Percentiles rank a stretch among this genome's conserved stretches.
Evolutionary conservation across 2,329 filamentous ascomycete genomes (phyloP).

Genomic region (Colletotrichum liaoningense): DNA sequence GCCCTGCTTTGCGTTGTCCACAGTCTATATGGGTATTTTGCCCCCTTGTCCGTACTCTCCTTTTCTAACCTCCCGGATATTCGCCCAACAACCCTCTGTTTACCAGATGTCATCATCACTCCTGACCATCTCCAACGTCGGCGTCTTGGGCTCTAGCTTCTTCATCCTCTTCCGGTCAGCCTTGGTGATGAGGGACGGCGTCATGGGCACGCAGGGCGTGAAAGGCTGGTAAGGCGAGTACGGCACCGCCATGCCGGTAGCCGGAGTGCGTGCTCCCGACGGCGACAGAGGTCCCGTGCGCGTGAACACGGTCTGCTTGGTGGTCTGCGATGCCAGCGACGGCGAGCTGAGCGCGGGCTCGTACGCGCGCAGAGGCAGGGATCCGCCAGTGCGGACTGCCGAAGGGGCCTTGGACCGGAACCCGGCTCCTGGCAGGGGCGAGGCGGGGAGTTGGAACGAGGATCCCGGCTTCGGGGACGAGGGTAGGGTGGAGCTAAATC

Average conservation of each 20-base stretch:
- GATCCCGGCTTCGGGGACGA: constrained; percentile 63
- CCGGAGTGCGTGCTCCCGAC: constrained; percentile 69
- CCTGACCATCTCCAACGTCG: constrained; percentile 71
- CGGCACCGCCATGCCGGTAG: constrained; percentile 70
- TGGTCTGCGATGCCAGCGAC: constrained; percentile 56
- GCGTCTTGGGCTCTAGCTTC: constrained; percentile 72
- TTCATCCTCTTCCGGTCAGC: constrained; percentile 77
- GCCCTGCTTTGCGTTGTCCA: constrained; percentile 4
- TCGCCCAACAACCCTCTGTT: constrained; percentile 20
- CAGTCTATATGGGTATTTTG: constrained; percentile 34
- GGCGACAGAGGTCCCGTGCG: constrained; percentile 66
- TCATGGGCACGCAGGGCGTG: constrained; percentile 80
- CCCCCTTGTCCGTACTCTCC: background rate
- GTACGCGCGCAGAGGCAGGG: constrained; percentile 71
- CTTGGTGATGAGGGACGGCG: constrained; percentile 78
- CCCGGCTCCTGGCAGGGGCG: constrained; percentile 60
- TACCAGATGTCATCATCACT: constrained; percentile 75
- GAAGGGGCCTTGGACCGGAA: constrained; percentile 64
- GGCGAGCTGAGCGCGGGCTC: constrained; percentile 67
- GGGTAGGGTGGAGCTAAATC: constrained; percentile 53
- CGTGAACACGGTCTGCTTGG: constrained; percentile 75
- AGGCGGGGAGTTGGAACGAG: constrained; percentile 59
- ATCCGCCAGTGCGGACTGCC: constrained; percentile 67
- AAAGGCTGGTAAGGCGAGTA: constrained; percentile 86
- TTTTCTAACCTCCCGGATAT: background rate